phyloP scores from a whole-genome alignment of 1,284 basidiomycete genomes.

The Tylopilus orsonianus region DNA sequence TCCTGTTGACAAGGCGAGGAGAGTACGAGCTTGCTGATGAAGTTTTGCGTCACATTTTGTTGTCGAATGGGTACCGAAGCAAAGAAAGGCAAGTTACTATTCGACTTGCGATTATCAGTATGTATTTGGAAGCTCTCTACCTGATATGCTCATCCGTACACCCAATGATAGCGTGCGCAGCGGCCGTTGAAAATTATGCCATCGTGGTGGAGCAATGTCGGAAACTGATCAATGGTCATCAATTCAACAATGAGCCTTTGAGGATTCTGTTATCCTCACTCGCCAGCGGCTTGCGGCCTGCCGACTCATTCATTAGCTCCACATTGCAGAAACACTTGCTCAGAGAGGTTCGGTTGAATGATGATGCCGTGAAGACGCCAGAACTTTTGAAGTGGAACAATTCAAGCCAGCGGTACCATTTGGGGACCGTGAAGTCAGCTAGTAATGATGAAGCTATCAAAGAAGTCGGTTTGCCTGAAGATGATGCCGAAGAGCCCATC shows the following conservation, averaged over 20 bases:
- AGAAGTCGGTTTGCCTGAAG: conserved; percentile 28
- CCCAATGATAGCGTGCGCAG: conserved; percentile 61
- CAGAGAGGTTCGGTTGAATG: conserved; percentile 69
- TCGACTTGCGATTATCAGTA: conserved; percentile 71
- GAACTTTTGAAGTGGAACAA: conserved; percentile 61
- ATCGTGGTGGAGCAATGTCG: conserved; percentile 70
- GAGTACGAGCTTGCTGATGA: conserved; percentile 75
- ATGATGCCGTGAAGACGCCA: conserved; percentile 60
- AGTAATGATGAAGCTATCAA: conserved; percentile 31
- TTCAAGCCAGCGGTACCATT: conserved; percentile 51
- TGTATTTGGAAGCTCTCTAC: conserved; percentile 20
- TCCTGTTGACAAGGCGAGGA: conserved; percentile 69
- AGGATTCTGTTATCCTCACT: conserved; percentile 73
- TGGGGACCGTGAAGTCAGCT: conserved; percentile 24
- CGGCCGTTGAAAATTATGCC: conserved; percentile 53
- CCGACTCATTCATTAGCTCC: conserved; percentile 72
- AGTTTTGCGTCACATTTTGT: conserved; percentile 74
- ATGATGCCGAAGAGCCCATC: conserved; percentile 31
- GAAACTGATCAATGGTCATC: conserved; percentile 68
- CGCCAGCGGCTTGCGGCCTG: conserved; percentile 63
- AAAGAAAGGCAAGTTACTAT: conserved; percentile 68
- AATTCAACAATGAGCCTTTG: conserved; percentile 81
- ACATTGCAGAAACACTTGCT: conserved; percentile 81
- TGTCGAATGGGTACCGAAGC: conserved; percentile 76
- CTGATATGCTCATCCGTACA: not conserved